Conservation (phyloP, 1,139 yeast species). For the Suhomyces wounanorum region DNA sequence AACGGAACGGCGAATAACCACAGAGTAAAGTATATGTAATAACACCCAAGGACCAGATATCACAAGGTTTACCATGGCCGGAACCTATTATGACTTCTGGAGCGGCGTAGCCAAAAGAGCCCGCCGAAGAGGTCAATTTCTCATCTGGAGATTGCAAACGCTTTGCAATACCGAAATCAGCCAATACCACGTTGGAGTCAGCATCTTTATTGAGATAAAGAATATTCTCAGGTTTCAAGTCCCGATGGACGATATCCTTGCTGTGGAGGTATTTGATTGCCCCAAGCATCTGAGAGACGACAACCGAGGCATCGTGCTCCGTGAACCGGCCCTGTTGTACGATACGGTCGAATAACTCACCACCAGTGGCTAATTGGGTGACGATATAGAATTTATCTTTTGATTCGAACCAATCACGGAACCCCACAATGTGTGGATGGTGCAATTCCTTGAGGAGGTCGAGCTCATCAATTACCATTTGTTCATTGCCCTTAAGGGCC, state of each 20-base stretch:
- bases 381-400: constrained; percentile 75
- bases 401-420: constrained; percentile 87
- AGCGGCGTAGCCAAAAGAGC: constrained; percentile 92
- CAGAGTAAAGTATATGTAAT: constrained; percentile 86
- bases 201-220: constrained; percentile 56
- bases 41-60: constrained; percentile 87
- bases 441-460: constrained; percentile 60
- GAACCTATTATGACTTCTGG: constrained; percentile 79
- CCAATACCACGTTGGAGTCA: constrained; percentile 73
- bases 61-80: constrained; percentile 93
- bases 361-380: constrained; percentile 85
- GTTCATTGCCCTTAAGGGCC: constrained; percentile 74
- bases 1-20: constrained; percentile 90
- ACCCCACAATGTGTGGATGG: constrained; percentile 82
- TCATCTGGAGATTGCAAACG: constrained; percentile 60
- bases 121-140: constrained; percentile 75
- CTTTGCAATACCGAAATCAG: constrained; percentile 93
- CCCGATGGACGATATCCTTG: constrained; percentile 82
- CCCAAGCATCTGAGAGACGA: constrained; percentile 66
- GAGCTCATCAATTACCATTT: constrained; percentile 74
- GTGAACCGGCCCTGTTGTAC: constrained; percentile 76
- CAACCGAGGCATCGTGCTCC: constrained; percentile 77
- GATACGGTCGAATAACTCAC: constrained; percentile 86
- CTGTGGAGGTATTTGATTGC: constrained; percentile 77
- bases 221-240: constrained; percentile 87